Percentiles rank a stretch among this genome's conserved stretches.
Evolutionary conservation across 2,329 filamentous ascomycete species (phyloP).

Genomic region (Colletotrichum tabaci): DNA sequence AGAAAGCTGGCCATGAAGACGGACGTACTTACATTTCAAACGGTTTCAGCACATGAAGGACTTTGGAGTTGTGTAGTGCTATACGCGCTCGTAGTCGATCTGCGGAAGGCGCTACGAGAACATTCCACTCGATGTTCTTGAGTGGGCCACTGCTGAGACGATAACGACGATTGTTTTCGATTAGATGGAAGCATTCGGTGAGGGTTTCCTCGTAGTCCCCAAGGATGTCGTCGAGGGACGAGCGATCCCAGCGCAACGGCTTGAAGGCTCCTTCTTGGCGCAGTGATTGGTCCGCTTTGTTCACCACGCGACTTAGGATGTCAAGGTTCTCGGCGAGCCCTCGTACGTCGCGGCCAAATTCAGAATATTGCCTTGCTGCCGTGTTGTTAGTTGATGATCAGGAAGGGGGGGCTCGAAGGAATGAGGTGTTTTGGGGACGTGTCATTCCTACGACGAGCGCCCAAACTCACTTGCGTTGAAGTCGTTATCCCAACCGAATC

Average conservation of each 20-base stretch:
- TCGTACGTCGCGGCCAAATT: constrained; percentile 51
- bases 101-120: constrained; percentile 51
- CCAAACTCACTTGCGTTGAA: constrained; percentile 51
- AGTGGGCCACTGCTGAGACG: constrained; percentile 46
- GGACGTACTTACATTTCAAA: constrained; percentile 52
- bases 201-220: constrained; percentile 52
- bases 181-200: constrained; percentile 49
- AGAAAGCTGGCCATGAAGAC: background rate
- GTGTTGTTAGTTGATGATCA: background rate
- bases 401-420: background rate
- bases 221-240: constrained; percentile 47
- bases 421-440: too few species aligned
- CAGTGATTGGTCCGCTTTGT: constrained; percentile 48
- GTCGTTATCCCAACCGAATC: constrained; percentile 51
- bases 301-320: constrained; percentile 49
- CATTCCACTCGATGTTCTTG: constrained; percentile 54
- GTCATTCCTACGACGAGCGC: background rate
- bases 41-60: constrained; percentile 52
- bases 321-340: constrained; percentile 51
- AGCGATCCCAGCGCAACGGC: constrained; percentile 43
- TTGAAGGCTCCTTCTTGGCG: constrained; percentile 44
- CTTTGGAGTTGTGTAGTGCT: constrained; percentile 53
- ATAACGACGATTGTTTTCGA: constrained; percentile 50
- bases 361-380: constrained; percentile 50
- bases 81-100: constrained; percentile 52